phyloP scores from a whole-genome alignment of 768 basidiomycete species.

The Asterophora lycoperdoides region DNA sequence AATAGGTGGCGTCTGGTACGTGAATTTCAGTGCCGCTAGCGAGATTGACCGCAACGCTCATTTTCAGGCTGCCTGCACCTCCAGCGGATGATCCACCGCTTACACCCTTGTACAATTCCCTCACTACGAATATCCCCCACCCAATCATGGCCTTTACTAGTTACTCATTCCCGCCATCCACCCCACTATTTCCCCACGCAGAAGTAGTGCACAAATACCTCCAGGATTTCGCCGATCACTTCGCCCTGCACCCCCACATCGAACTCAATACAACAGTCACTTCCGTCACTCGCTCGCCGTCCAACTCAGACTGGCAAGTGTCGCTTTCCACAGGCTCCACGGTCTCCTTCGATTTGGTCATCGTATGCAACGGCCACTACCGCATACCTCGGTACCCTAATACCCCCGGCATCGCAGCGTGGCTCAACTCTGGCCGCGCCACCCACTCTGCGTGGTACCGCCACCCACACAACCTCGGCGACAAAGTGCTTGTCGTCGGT shows the following conservation, averaged over 20 bases:
- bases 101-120: conserved; percentile 72
- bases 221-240: conserved; percentile 57
- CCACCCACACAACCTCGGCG: conserved; percentile 39
- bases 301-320: conserved; percentile 46
- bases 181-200: conserved; percentile 65
- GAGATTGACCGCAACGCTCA: background rate
- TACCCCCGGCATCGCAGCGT: conserved; percentile 54
- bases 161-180: conserved; percentile 66
- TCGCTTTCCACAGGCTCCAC: conserved; percentile 30
- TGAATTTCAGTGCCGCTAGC: background rate
- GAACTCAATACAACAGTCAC: conserved; percentile 56
- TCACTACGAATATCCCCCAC: conserved; percentile 81
- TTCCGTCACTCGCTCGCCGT: conserved; percentile 35
- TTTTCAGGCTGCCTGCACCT: conserved; percentile 51
- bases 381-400: conserved; percentile 57
- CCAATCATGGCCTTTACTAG: conserved; percentile 68
- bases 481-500: conserved; percentile 44
- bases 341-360: conserved; percentile 53
- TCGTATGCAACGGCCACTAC: conserved; percentile 78
- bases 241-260: conserved; percentile 58
- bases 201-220: conserved; percentile 65
- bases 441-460: conserved; percentile 70
- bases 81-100: conserved; percentile 48
- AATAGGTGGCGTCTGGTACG: conserved; percentile 78
- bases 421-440: conserved; percentile 50